Evolutionary conservation across 148 eudicot species (phyloP).

Genomic region (Nepenthes gracilis): DNA sequence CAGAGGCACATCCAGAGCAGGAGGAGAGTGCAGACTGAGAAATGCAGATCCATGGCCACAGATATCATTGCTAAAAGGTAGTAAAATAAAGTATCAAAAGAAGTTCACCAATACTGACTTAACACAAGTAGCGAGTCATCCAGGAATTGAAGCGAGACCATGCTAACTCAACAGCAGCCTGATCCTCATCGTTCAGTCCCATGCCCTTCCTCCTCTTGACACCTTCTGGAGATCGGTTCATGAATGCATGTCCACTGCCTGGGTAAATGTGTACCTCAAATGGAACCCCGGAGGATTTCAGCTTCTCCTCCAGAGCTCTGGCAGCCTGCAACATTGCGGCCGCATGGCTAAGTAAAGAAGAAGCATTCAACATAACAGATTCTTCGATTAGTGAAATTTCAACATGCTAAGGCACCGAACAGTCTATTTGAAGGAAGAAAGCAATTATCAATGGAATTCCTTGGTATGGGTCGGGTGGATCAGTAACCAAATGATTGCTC

Average conservation of each 20-base stretch:
- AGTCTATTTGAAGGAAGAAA: too few species aligned
- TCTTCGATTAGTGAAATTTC: background rate
- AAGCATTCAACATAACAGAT: background rate
- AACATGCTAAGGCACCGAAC: background rate
- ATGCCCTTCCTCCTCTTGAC: constrained; percentile 60
- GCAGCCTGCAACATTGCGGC: constrained; percentile 41
- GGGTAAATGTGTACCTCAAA: constrained; percentile 69
- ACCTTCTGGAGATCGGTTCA: constrained; percentile 80
- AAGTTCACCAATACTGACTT: background rate
- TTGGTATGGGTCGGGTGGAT: too few species aligned
- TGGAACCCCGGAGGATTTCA: constrained; percentile 60
- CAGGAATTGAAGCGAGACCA: constrained; percentile 89
- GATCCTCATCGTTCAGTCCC: constrained; percentile 72
- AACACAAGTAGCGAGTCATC: constrained; percentile 60
- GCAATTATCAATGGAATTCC: too few species aligned
- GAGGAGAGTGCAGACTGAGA: too few species aligned
- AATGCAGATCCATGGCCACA: too few species aligned
- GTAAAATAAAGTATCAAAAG: background rate
- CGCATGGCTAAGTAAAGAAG: background rate
- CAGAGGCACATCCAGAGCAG: too few species aligned
- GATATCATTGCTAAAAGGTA: too few species aligned
- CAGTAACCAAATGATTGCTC: too few species aligned
- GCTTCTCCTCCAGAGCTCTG: constrained; percentile 76
- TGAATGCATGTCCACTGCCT: constrained; percentile 67
- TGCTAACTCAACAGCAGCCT: constrained; percentile 59